Conservation (phyloP, 2,329 filamentous ascomycete genomes). For the Fusarium sp. region DNA sequence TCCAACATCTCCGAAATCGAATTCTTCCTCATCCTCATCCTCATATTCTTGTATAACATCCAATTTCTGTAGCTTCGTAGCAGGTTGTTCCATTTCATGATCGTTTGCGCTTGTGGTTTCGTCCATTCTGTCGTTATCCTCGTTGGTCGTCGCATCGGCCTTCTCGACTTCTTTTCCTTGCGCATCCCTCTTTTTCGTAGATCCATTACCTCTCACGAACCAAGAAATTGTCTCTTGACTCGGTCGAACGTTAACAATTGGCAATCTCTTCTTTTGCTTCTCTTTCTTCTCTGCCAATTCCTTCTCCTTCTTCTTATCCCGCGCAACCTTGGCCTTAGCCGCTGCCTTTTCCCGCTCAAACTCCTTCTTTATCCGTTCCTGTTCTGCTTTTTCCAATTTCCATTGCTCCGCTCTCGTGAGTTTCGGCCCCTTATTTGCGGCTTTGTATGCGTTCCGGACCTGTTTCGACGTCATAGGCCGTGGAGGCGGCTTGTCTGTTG, state of each 20-base stretch:
- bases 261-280: constrained; percentile 63
- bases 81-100: not conserved
- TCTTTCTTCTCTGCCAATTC: constrained; percentile 61
- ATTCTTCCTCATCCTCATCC: constrained; percentile 33
- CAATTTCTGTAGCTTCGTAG: constrained; percentile 13
- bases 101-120: not conserved
- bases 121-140: not conserved
- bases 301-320: constrained; percentile 68
- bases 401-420: constrained; percentile 55
- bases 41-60: constrained; percentile 25
- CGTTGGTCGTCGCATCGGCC: constrained; percentile 1
- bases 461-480: constrained; percentile 58
- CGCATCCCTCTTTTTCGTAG: constrained; percentile 47
- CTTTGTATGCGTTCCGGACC: constrained; percentile 53
- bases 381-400: constrained; percentile 59
- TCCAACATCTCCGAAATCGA: not conserved
- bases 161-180: constrained; percentile 33
- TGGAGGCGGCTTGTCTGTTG: constrained; percentile 30
- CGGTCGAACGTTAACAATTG: constrained; percentile 64
- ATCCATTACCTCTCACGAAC: constrained; percentile 58
- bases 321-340: constrained; percentile 59
- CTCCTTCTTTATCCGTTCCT: constrained; percentile 65
- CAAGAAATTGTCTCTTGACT: constrained; percentile 68
- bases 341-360: constrained; percentile 62
- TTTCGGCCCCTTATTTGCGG: constrained; percentile 49